Conservation (phyloP, 2,329 filamentous ascomycete species). For the Fusarium floridanum region DNA sequence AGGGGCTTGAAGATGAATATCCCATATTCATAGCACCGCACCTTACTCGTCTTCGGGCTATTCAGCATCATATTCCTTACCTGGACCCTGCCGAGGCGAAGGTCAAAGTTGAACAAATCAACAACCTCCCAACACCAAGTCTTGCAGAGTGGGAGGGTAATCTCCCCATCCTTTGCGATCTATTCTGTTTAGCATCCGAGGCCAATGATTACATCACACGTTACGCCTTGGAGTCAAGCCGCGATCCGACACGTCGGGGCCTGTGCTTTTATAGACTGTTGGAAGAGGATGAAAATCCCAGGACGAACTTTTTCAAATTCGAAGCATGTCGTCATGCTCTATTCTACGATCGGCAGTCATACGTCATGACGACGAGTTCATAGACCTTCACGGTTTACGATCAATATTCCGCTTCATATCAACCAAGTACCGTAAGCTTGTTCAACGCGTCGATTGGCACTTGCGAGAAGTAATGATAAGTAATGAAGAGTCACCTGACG, state of each 20-base stretch:
- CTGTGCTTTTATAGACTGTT: not conserved
- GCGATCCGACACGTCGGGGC: not conserved
- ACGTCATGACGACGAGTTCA: not conserved
- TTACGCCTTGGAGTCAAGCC: not conserved
- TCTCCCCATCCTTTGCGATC: not conserved
- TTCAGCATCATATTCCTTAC: not conserved
- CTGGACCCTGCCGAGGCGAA: not conserved
- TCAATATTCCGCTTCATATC: not conserved
- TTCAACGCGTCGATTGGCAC: not conserved
- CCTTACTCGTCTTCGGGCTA: not conserved
- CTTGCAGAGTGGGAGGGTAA: not conserved
- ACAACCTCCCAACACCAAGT: not conserved
- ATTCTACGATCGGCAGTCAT: not conserved
- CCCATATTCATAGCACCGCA: not conserved
- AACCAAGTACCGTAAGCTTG: not conserved
- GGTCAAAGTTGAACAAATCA: not conserved
- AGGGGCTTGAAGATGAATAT: not conserved
- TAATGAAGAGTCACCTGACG: not conserved
- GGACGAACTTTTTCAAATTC: not conserved
- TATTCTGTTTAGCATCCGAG: not conserved
- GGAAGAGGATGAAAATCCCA: not conserved
- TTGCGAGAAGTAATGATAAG: not conserved
- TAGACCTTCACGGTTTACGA: not conserved
- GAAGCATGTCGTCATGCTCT: not conserved
- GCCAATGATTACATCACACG: not conserved